Percentiles rank a stretch among this genome's conserved stretches.
phyloP scores from a whole-genome alignment of 441 rosid species.

The Jatropha podagrica region DNA sequence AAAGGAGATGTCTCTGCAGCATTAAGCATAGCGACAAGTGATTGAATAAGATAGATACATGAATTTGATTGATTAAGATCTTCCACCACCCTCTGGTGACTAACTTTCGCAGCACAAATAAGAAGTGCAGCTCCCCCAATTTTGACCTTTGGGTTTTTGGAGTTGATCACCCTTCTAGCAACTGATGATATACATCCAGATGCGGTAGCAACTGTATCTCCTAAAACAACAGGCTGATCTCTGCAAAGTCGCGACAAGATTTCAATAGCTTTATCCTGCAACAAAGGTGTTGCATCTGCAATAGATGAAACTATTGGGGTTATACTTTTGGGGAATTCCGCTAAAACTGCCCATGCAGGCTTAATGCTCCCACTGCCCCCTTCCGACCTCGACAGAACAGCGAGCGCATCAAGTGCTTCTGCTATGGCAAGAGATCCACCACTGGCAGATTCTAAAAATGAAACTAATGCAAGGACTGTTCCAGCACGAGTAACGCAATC shows the following conservation, averaged over 20 bases:
- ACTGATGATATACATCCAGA: slow-evolving; percentile 67
- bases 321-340: slow-evolving; percentile 77
- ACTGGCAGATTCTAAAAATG: slow-evolving; percentile 79
- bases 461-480: slow-evolving; percentile 91
- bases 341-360: slow-evolving; percentile 96
- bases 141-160: slow-evolving; percentile 64
- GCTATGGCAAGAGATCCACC: slow-evolving; percentile 67
- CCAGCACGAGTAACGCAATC: slow-evolving; percentile 95
- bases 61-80: slow-evolving; percentile 81
- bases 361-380: slow-evolving; percentile 56
- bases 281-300: slow-evolving; percentile 66
- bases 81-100: slow-evolving; percentile 79
- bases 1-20: slow-evolving; percentile 50
- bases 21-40: slow-evolving; percentile 74
- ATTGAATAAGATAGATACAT: slow-evolving; percentile 64
- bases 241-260: slow-evolving; percentile 83
- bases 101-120: slow-evolving; percentile 91
- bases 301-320: slow-evolving; percentile 85
- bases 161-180: slow-evolving; percentile 75
- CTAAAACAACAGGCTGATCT: slow-evolving; percentile 81
- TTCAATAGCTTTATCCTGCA: slow-evolving; percentile 98
- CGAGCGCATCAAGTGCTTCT: slow-evolving; percentile 95
- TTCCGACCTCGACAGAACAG: slow-evolving; percentile 80
- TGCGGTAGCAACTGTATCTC: slow-evolving; percentile 65
- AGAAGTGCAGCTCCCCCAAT: slow-evolving; percentile 98